phyloP scores from a whole-genome alignment of 257 asterid genomes.

The Nicotiana paniculata region DNA sequence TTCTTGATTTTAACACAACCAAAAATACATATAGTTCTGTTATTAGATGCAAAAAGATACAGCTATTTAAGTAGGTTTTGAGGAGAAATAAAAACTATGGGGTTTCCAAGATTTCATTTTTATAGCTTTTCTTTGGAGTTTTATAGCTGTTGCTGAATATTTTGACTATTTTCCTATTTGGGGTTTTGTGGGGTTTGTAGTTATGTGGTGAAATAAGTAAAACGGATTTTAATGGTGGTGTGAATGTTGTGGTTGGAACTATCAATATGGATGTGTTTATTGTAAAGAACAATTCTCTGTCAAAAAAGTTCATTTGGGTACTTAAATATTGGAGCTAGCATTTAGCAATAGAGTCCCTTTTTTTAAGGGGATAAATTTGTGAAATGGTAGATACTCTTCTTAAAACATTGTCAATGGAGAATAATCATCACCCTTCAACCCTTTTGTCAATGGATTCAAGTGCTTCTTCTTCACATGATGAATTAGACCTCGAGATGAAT shows the following conservation, averaged over 20 bases:
- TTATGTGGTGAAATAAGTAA: slow-evolving; percentile 23
- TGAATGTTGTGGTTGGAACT: slow-evolving; percentile 30
- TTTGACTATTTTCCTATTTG: not conserved
- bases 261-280: slow-evolving; percentile 6
- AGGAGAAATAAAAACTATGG: not conserved
- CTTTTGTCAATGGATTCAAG: slow-evolving; percentile 69
- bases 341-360: not conserved
- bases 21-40: not conserved
- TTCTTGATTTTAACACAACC: not conserved
- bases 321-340: slow-evolving; percentile 9
- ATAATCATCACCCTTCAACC: slow-evolving; percentile 60
- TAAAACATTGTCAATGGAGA: slow-evolving; percentile 55
- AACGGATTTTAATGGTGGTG: slow-evolving; percentile 20
- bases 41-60: not conserved
- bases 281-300: slow-evolving; percentile 18
- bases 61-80: not conserved
- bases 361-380: not conserved
- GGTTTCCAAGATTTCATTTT: not conserved
- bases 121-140: not conserved
- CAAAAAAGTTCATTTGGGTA: slow-evolving; percentile 4
- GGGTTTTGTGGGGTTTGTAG: slow-evolving; percentile 14
- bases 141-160: not conserved
- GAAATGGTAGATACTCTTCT: slow-evolving; percentile 49
- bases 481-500: slow-evolving; percentile 52
- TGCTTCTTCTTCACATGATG: slow-evolving; percentile 50